phyloP scores from a whole-genome alignment of 2,329 filamentous ascomycete genomes.

The Ramularia endophylla region DNA sequence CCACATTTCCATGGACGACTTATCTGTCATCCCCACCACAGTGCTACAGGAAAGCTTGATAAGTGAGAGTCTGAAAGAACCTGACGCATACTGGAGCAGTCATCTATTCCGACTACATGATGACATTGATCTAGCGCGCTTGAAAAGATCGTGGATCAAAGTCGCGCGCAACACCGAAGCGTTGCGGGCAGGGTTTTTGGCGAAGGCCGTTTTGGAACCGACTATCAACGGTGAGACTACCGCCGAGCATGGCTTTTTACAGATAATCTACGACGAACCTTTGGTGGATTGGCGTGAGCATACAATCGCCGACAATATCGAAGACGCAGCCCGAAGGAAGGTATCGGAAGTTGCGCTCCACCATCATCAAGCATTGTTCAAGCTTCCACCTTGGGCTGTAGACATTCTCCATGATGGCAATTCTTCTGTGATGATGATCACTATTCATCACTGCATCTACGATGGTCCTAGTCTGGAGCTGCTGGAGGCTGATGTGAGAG shows the following conservation, averaged over 20 bases:
- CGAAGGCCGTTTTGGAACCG: constrained; percentile 6
- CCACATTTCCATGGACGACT: constrained; percentile 7
- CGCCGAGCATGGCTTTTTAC: constrained; percentile 6
- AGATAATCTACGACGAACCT: constrained; percentile 12
- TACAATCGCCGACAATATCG: neutral
- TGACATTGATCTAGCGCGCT: constrained; percentile 6
- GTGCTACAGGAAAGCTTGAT: constrained; percentile 11
- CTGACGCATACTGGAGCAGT: constrained; percentile 13
- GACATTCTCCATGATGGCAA: constrained; percentile 7
- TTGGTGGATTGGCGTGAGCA: constrained; percentile 5
- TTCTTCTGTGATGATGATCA: constrained; percentile 7
- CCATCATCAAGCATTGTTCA: constrained; percentile 10
- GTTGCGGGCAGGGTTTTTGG: constrained; percentile 12
- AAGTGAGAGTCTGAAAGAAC: constrained; percentile 10
- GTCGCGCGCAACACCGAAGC: constrained; percentile 10
- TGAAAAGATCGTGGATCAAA: constrained; percentile 10
- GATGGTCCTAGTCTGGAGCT: constrained; percentile 8
- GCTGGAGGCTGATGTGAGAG: constrained; percentile 6
- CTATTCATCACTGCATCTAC: constrained; percentile 12
- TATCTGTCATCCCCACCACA: constrained; percentile 10
- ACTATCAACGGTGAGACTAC: neutral
- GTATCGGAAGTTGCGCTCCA: constrained; percentile 5
- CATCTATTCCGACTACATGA: constrained; percentile 8
- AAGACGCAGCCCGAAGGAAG: constrained; percentile 4
- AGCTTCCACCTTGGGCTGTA: constrained; percentile 11